Conservation (phyloP, 2,329 filamentous ascomycete species). For the Diplodia sapinea region DNA sequence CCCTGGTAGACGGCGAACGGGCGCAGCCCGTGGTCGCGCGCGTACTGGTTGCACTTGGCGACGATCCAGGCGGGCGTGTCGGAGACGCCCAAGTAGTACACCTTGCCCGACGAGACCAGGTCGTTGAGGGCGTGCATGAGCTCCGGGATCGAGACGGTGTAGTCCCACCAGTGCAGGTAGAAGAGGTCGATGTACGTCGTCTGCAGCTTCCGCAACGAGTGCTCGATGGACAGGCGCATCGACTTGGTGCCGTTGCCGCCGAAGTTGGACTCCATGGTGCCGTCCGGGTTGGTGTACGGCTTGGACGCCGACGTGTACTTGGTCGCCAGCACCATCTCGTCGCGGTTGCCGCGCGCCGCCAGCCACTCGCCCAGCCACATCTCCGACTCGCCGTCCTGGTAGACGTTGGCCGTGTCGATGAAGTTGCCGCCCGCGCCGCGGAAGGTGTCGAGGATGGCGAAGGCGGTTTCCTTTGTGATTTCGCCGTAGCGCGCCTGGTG, state of each 20-base stretch:
- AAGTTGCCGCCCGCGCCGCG: constrained; percentile 69
- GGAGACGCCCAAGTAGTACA: constrained; percentile 54
- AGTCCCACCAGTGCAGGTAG: constrained; percentile 52
- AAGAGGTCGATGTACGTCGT: constrained; percentile 70
- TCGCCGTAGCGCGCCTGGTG: constrained; percentile 42
- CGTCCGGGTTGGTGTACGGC: not conserved
- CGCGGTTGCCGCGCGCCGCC: constrained; percentile 44
- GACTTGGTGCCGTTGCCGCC: constrained; percentile 50
- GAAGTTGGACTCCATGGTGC: constrained; percentile 45
- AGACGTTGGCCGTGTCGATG: constrained; percentile 50
- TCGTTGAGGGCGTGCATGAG: constrained; percentile 53
- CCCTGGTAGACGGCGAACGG: constrained; percentile 51
- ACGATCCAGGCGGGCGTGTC: constrained; percentile 53
- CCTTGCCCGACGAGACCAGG: constrained; percentile 49
- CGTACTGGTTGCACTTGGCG: constrained; percentile 42
- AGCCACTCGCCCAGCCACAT: constrained; percentile 54
- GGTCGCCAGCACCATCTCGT: constrained; percentile 51
- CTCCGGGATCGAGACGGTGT: constrained; percentile 50
- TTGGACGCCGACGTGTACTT: constrained; percentile 47
- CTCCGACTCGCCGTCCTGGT: constrained; percentile 49
- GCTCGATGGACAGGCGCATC: constrained; percentile 47
- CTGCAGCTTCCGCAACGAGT: constrained; percentile 60
- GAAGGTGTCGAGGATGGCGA: constrained; percentile 71
- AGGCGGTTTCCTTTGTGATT: constrained; percentile 60
- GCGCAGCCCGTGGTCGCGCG: constrained; percentile 48